Base-by-base conservation (phyloP, 805 yeast species). In the Huiozyma sinensis region DNA sequence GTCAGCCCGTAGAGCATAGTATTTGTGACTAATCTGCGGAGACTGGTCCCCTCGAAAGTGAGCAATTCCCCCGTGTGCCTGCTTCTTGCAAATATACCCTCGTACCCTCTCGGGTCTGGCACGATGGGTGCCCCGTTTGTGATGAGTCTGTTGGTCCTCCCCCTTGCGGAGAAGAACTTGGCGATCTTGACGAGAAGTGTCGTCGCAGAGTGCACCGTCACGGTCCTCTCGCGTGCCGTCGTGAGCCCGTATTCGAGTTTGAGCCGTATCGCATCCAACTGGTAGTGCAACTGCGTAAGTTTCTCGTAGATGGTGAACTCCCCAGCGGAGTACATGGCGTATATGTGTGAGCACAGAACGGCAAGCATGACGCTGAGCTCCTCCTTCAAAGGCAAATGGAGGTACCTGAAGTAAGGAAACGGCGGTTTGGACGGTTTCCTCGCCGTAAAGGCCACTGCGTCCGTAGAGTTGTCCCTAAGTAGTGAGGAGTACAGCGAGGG, bases 1-100 rank as follows among this genome's bases (percentile, higher is more conserved):
- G 82, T 76, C 46, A 87, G 66, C 0, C 94, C 89, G 60, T 80
- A 73, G 44, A 80, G 70, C 41, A 80, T 66, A 60, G 86, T 92
- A 57, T 75, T 79, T 39, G 73, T 70, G 11, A 89, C 83, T 45
- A 87, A 67, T 36, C 64, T 58, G 27, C 82, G 75, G 6, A 88
- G 79, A 36, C 71, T 63, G 1, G 74, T 63, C 50, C 53, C 44
- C 30, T 62, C 55, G 46, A 54, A 65, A 12, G 72, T 58, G 53
- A 74, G 72, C 38, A 82, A 61, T 47, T 76, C 76, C 36, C 86
- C 89, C 24, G 79, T 65, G 24, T 63, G 50, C 3, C 75, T 65
- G 52, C 81, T 79, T 66, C 94, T 74, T 0, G 87, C 73, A 53
- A 80, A 67, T 31, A 83, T 70, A 3, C 85, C 75, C 56, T 79